Conservation (phyloP, 495 filamentous ascomycete genomes). For the Talaromyces stipitatus region DNA sequence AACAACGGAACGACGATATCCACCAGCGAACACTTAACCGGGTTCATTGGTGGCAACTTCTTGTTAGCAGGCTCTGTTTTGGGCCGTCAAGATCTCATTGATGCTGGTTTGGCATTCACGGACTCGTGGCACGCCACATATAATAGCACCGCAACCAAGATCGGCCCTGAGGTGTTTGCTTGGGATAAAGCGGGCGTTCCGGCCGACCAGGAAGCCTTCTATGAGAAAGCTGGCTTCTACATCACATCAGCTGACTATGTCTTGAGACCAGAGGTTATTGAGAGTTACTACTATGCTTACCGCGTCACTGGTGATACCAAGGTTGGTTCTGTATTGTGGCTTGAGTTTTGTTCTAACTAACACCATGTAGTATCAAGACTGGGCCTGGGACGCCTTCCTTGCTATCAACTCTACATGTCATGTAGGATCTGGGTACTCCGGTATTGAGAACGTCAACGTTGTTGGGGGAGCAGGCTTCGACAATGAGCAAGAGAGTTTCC, state of each 20-base stretch:
- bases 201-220: conserved; percentile 46
- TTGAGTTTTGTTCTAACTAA: conserved; percentile 10
- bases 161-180: conserved; percentile 71
- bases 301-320: conserved; percentile 59
- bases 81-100: conserved; percentile 50
- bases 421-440: conserved; percentile 59
- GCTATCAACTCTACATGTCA: conserved; percentile 59
- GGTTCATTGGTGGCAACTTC: conserved; percentile 84
- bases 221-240: conserved; percentile 62
- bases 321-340: conserved; percentile 18
- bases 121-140: conserved; percentile 73
- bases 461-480: conserved; percentile 49
- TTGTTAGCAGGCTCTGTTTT: conserved; percentile 75
- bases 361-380: conserved; percentile 58
- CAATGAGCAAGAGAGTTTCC: conserved; percentile 82
- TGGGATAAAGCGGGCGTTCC: conserved; percentile 55
- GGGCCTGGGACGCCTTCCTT: conserved; percentile 77
- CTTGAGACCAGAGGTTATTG: conserved; percentile 77
- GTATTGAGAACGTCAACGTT: conserved; percentile 58
- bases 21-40: conserved; percentile 61
- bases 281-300: conserved; percentile 86
- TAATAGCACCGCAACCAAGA: conserved; percentile 54
- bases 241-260: conserved; percentile 55
- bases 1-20: conserved; percentile 42
- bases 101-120: conserved; percentile 71